These are phyloP conservation scores for Hymenoscyphus fraxineus DNA, from an alignment of 2,329 filamentous ascomycete species.

Conservation along the genomic window DNA sequence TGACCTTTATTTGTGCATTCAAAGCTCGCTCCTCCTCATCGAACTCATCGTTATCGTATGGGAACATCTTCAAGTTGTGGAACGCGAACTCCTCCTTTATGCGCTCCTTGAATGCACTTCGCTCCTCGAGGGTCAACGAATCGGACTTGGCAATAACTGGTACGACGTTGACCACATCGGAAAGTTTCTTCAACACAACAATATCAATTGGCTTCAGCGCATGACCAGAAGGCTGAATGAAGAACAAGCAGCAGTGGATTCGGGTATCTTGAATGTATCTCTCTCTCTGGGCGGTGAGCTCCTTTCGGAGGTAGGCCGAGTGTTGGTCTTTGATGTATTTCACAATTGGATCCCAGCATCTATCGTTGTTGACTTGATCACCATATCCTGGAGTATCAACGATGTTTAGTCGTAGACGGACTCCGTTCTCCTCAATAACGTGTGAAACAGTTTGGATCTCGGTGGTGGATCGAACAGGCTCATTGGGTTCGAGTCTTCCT, in stretches of 20 bases:
- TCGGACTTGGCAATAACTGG: slow-evolving; percentile 99
- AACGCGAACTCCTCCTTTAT: slow-evolving; percentile 99
- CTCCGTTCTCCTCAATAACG: slow-evolving; percentile 99
- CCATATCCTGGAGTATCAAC: slow-evolving; percentile 98
- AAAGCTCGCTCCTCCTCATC: slow-evolving; percentile 92
- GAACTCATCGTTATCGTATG: slow-evolving; percentile 98
- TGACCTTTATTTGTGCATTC: slow-evolving; percentile 95
- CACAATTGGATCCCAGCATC: slow-evolving; percentile 99
- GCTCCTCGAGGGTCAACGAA: slow-evolving; percentile 92
- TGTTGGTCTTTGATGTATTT: slow-evolving; percentile 99
- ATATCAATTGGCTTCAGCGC: slow-evolving; percentile 99
- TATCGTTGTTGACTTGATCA: slow-evolving; percentile 98
- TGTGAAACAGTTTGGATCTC: slow-evolving; percentile 98
- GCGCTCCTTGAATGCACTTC: slow-evolving; percentile 93
- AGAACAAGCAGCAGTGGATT: slow-evolving; percentile 99
- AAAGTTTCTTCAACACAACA: slow-evolving; percentile 98
- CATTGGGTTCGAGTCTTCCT: slow-evolving; percentile 86
- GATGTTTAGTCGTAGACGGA: slow-evolving; percentile 95
- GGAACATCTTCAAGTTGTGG: slow-evolving; percentile 99
- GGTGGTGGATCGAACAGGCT: slow-evolving; percentile 90
- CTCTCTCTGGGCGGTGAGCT: slow-evolving; percentile 97
- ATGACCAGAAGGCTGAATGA: slow-evolving; percentile 98
- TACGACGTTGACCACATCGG: slow-evolving; percentile 98
- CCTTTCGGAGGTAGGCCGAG: slow-evolving; percentile 97
- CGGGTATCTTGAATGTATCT: slow-evolving; percentile 98